A percentile compares a stretch with the other conserved stretches of the same genome.
These are phyloP conservation scores for Diophrys sp. DNA, from an alignment of 73 alveolate species.

Conservation along the genomic window DNA sequence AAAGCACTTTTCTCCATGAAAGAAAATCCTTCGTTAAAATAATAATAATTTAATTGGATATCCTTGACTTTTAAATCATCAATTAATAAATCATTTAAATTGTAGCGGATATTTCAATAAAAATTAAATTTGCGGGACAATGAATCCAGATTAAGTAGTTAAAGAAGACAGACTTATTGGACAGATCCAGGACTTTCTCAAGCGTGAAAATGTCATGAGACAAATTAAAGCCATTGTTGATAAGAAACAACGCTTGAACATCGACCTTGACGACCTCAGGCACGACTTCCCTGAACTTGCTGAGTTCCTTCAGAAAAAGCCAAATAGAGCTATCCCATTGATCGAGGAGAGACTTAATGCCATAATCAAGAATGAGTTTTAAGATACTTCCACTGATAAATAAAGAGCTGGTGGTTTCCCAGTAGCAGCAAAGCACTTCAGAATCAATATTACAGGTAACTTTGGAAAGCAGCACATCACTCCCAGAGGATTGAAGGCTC, in stretches of 20 bases:
- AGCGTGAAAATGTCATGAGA: slow-evolving; percentile 11
- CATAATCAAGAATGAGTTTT: slow-evolving; percentile 8
- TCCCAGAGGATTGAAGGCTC: slow-evolving; percentile 94
- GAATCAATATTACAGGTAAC: slow-evolving; percentile 89
- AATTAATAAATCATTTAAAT: neutral
- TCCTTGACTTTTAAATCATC: too few species aligned
- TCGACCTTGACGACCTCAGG: slow-evolving; percentile 68
- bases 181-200: slow-evolving; percentile 17
- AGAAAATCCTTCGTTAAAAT: too few species aligned
- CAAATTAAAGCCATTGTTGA: slow-evolving; percentile 15
- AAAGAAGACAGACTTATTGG: neutral
- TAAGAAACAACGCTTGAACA: slow-evolving; percentile 33
- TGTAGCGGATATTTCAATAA: neutral
- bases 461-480: slow-evolving; percentile 91
- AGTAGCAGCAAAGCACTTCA: slow-evolving; percentile 47
- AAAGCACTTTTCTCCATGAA: too few species aligned
- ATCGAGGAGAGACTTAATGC: slow-evolving; percentile 56
- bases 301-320: slow-evolving; percentile 43
- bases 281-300: slow-evolving; percentile 60
- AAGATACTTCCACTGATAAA: slow-evolving; percentile 45
- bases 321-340: slow-evolving; percentile 55
- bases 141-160: neutral
- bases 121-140: neutral
- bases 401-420: slow-evolving; percentile 43
- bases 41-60: too few species aligned